Conservation (phyloP, 305 asterid genomes). For the Plantago coronopus region DNA sequence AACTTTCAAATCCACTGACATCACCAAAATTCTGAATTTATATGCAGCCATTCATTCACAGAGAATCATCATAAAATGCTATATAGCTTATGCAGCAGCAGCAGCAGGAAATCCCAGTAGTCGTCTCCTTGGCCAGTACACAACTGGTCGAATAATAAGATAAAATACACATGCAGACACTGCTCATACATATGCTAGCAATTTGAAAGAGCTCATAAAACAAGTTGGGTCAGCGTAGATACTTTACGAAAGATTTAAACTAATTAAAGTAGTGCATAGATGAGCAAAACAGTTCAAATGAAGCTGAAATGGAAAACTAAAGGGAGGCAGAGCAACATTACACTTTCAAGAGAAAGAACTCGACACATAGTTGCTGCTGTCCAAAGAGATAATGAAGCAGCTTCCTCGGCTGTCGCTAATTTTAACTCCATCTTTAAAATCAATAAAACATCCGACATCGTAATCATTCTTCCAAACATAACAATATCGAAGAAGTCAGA, state of each 20-base stretch:
- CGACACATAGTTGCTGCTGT: slow-evolving; percentile 82
- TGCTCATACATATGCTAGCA: too few species aligned
- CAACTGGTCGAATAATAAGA: too few species aligned
- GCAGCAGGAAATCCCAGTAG: too few species aligned
- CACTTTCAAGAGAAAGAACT: slow-evolving; percentile 86
- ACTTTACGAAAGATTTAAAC: slow-evolving; percentile 16
- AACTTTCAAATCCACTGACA: slow-evolving; percentile 9
- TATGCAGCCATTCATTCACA: slow-evolving; percentile 10
- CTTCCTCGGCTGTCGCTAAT: slow-evolving; percentile 87
- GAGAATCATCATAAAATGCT: slow-evolving; percentile 1
- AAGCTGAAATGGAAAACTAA: slow-evolving; percentile 20
- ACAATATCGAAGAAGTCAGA: slow-evolving; percentile 5
- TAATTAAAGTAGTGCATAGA: slow-evolving; percentile 11
- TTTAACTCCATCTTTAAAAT: slow-evolving; percentile 60
- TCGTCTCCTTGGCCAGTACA: too few species aligned
- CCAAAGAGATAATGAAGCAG: slow-evolving; percentile 81
- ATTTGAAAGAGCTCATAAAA: too few species aligned
- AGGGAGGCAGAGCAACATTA: slow-evolving; percentile 28
- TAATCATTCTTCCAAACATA: slow-evolving; percentile 18
- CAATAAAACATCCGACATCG: slow-evolving; percentile 20
- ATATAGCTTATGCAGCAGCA: too few species aligned
- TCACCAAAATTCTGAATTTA: slow-evolving; percentile 5
- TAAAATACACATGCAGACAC: too few species aligned
- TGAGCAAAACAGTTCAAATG: slow-evolving; percentile 9
- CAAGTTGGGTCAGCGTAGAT: too few species aligned